Evolutionary conservation across 257 asterid genomes (phyloP), one percentile per base, ranked within the genome.

Genomic region (Lycium ferocissimum): DNA sequence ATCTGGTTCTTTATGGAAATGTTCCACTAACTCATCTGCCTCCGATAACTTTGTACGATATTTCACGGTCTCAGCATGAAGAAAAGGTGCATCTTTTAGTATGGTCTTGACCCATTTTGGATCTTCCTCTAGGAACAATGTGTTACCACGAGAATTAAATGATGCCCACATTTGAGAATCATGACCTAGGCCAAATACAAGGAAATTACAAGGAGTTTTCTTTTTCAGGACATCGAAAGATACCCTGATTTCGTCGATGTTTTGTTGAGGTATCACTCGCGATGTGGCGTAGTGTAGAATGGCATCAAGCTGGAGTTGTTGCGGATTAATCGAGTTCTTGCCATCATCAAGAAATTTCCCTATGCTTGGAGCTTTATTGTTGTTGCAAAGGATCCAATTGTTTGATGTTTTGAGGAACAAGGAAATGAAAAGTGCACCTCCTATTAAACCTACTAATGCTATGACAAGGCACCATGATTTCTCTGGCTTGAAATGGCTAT

Each of bases 121-220:
- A 61, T 91, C 95, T 86, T 96, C 99, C 86, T 96, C 99, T 7
- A 96, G 88, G 90, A 96, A 96, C 11, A 92, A 81, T 38, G 98
- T 96, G 83, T 56, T 88, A 75, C 99, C 99, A 67, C 90, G 90
- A 7, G 95, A 83, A 45, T 96, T 96, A 17, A 94, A 87, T 10
- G 94, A 87, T 9, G 96, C 91, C 98, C 99, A 96, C 98, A 94
- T 96, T n/a, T 92, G 88, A 0, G 99, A 96, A 59, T 94, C 98
- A 43, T 86, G 94, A 2, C 98, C 99, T n/a, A 96, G 91, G 20
- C 98, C 98, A 86, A 93, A 96, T 9, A 96, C 98, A 17, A 96
- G 94, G 83, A 96, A 93, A 71, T 93, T 89, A 88, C 92, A 86
- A 15, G 95, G 91, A 12, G 86, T 83, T 2, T n/a, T 40, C 0